A percentile compares a stretch with the other conserved stretches of the same genome.
Evolutionary conservation across 1,284 basidiomycete genomes (phyloP).

Genomic region (Cryptococcus jaspeensis): DNA sequence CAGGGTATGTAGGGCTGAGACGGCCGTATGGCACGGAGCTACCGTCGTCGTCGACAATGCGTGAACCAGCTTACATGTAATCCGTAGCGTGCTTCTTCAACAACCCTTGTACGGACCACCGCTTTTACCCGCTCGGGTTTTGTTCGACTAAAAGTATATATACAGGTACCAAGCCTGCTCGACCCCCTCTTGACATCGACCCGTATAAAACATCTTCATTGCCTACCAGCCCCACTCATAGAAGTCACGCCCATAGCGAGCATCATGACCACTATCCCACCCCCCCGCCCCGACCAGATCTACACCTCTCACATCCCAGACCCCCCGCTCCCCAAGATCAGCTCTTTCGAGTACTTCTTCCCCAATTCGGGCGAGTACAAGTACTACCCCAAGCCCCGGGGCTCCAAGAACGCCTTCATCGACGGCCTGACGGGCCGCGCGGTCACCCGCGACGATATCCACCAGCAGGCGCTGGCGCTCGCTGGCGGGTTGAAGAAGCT

Average conservation of each 20-base stretch:
- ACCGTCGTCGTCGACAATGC: too few relatives aligned
- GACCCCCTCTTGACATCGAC: too few relatives aligned
- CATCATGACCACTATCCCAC: constrained; percentile 5
- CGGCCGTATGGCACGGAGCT: too few relatives aligned
- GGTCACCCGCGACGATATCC: constrained; percentile 61
- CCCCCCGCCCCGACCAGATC: constrained; percentile 19
- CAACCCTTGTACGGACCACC: too few relatives aligned
- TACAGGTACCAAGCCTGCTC: too few relatives aligned
- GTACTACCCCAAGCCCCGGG: constrained; percentile 16
- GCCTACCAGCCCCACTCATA: neutral
- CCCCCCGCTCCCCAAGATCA: constrained; percentile 35
- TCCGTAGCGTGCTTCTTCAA: too few relatives aligned
- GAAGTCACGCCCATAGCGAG: too few relatives aligned
- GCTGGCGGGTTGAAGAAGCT: constrained; percentile 56
- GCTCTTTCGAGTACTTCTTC: constrained; percentile 40
- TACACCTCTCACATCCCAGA: constrained; percentile 24
- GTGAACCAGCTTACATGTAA: too few relatives aligned
- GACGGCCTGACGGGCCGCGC: constrained; percentile 63
- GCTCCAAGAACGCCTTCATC: constrained; percentile 59
- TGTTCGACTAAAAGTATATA: too few relatives aligned
- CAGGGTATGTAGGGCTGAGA: too few relatives aligned
- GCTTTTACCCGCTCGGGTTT: too few relatives aligned
- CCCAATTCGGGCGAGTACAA: constrained; percentile 15
- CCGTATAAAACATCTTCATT: too few relatives aligned
- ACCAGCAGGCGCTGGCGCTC: constrained; percentile 60